A percentile compares a stretch with the other conserved stretches of the same genome.
phyloP scores from a whole-genome alignment of 371 early-diverging fungal species.

The Blyttiomyces sp. region DNA sequence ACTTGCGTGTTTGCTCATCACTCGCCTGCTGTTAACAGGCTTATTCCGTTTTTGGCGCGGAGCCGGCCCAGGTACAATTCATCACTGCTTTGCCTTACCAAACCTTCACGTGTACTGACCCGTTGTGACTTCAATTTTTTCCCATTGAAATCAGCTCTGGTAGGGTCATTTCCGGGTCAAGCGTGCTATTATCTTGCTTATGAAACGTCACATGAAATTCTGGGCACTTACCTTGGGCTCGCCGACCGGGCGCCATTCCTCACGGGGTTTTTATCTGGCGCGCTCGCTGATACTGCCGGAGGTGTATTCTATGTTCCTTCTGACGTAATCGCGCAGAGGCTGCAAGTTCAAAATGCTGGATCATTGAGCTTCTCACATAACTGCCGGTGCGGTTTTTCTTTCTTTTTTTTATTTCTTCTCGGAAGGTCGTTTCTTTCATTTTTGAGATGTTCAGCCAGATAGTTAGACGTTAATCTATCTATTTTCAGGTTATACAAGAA shows the following conservation, averaged over 20 bases:
- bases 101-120: too few relatives aligned
- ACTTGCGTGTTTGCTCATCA: too few relatives aligned
- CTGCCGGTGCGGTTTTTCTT: slow-evolving; percentile 9
- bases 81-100: too few relatives aligned
- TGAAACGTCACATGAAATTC: slow-evolving; percentile 34
- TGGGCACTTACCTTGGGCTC: neutral
- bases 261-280: slow-evolving; percentile 35
- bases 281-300: slow-evolving; percentile 30
- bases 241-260: slow-evolving; percentile 14
- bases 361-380: slow-evolving; percentile 38
- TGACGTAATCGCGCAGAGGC: slow-evolving; percentile 42
- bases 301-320: slow-evolving; percentile 45
- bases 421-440: neutral
- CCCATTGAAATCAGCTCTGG: too few relatives aligned
- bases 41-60: slow-evolving; percentile 41
- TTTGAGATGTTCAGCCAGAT: neutral
- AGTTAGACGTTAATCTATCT: neutral
- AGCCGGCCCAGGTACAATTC: slow-evolving; percentile 30
- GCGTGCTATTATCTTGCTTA: slow-evolving; percentile 38
- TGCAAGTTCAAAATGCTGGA: slow-evolving; percentile 35
- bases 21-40: slow-evolving; percentile 8
- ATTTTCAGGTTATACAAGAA: slow-evolving; percentile 18
- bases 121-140: too few relatives aligned
- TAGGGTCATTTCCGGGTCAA: slow-evolving; percentile 45
- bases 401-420: neutral